These are phyloP conservation scores for Coffea eugenioides DNA, from an alignment of 257 asterid genomes.

Conservation along the genomic window DNA sequence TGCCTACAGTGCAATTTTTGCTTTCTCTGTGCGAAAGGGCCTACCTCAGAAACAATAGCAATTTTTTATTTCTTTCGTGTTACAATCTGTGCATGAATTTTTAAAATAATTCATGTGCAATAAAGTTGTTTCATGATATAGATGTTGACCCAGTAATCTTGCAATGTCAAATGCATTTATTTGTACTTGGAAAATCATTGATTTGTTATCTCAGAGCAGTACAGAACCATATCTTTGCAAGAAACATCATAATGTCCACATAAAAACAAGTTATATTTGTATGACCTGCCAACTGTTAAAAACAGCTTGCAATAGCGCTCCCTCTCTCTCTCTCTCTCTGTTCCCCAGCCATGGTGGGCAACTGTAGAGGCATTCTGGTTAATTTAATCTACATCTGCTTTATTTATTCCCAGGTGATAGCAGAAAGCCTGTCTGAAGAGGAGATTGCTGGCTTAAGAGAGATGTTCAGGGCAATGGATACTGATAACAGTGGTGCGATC, in stretches of 20 bases:
- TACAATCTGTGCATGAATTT: background rate
- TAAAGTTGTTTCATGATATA: background rate
- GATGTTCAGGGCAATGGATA: slow-evolving; percentile 93
- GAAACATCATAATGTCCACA: background rate
- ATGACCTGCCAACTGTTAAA: background rate
- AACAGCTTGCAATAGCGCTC: background rate
- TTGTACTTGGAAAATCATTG: background rate
- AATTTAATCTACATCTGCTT: background rate
- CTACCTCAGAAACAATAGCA: background rate
- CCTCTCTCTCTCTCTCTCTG: background rate
- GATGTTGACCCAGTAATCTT: background rate
- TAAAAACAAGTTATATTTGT: background rate
- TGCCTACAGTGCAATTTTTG: background rate
- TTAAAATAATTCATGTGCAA: too few species aligned
- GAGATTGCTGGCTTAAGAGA: slow-evolving; percentile 91
- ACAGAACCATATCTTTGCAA: background rate
- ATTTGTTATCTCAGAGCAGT: background rate
- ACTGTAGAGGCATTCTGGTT: background rate
- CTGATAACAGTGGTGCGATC: slow-evolving; percentile 90
- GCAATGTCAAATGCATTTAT: background rate
- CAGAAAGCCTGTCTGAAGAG: slow-evolving; percentile 94
- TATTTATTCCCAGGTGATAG: slow-evolving; percentile 67
- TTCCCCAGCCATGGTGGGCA: background rate
- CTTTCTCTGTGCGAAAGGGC: background rate
- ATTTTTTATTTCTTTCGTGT: background rate